phyloP scores from a whole-genome alignment of 2,329 filamentous ascomycete species.

The Volutella citrinella region DNA sequence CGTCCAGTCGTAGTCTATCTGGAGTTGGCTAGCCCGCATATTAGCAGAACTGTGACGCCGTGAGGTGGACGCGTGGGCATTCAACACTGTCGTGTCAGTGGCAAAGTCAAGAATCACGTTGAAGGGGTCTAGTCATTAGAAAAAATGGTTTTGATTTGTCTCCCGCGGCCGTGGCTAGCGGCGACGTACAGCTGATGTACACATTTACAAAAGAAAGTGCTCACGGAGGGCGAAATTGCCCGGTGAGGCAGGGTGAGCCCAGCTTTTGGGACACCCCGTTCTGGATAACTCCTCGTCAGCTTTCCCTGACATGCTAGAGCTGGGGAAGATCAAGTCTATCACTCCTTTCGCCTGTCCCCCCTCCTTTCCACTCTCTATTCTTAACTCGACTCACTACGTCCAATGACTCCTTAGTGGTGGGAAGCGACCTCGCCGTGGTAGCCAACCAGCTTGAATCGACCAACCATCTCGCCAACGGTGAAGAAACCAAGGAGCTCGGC shows the following conservation, averaged over 20 bases:
- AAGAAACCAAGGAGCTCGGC: constrained; percentile 96
- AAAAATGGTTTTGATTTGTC: constrained; percentile 13
- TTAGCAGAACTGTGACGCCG: no score
- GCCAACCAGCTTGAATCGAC: constrained; percentile 90
- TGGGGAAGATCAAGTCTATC: constrained; percentile 17
- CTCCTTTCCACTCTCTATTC: constrained; percentile 12
- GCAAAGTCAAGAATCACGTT: constrained; percentile 2
- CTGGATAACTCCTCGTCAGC: constrained; percentile 22
- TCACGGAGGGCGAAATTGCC: constrained; percentile 25
- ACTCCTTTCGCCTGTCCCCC: constrained; percentile 18
- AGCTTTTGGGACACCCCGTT: constrained; percentile 19
- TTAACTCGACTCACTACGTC: constrained; percentile 11
- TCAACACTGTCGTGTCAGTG: no score
- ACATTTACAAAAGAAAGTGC: constrained; percentile 31
- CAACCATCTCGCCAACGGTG: constrained; percentile 95
- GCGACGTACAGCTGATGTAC: constrained; percentile 28
- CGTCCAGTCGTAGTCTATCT: no score
- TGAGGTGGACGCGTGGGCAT: no score
- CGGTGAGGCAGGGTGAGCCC: constrained; percentile 18
- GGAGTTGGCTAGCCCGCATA: no score
- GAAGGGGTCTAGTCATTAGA: constrained; percentile 3
- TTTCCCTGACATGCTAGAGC: constrained; percentile 15
- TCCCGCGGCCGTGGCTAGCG: constrained; percentile 13
- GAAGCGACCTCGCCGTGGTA: constrained; percentile 72
- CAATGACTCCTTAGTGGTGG: constrained; percentile 62